Evolutionary conservation across 2,329 filamentous ascomycete genomes (phyloP), one percentile per base, ranked within the genome.

Genomic region (Alternaria consortialis): DNA sequence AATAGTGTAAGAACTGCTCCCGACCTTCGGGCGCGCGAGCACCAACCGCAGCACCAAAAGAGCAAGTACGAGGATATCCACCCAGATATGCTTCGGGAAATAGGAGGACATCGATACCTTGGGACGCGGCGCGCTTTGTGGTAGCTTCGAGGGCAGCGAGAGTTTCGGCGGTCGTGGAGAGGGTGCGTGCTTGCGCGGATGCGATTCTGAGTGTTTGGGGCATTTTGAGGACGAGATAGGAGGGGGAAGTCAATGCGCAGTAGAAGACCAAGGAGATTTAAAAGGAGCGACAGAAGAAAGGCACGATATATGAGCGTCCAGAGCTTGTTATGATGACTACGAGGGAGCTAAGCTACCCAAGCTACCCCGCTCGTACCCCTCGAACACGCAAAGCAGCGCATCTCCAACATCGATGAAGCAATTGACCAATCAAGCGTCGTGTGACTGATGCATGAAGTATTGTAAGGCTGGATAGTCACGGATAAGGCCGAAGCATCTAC

Each of bases 71-170:
- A 17, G 94, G 94, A 75, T 97, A 97, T 1, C 94, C 94, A 47
- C 94, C 94, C 2, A 97, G 85, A 75, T 93, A 97, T 23, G 94
- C 94, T 82, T 98, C 94, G 0, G 94, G 94, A 63, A 97, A 94
- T 53, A 97, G 87, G 29, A 97, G 84, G 51, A 97, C 84, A 76
- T 95, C 82, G 15, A 87, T 82, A 48, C 81, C 82, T 42, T 82
- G 77, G 12, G 76, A 84, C 4, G 89, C 86, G n/a, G 93, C 93
- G 36, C 84, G 80, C 25, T 80, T 80, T 34, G 91, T 89, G 13
- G 91, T 87, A 11, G 77, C 68, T 71, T 88, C 84, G 52, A 97
- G 86, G 36, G 89, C 86, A 7, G 79, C 72, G 56, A 97, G 85
- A 1, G 93, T 96, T 34, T 85, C 75, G 42, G 74, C 56, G n/a